Base-by-base conservation (phyloP, 2,329 filamentous ascomycete species). In the Fusarium proliferatum region DNA sequence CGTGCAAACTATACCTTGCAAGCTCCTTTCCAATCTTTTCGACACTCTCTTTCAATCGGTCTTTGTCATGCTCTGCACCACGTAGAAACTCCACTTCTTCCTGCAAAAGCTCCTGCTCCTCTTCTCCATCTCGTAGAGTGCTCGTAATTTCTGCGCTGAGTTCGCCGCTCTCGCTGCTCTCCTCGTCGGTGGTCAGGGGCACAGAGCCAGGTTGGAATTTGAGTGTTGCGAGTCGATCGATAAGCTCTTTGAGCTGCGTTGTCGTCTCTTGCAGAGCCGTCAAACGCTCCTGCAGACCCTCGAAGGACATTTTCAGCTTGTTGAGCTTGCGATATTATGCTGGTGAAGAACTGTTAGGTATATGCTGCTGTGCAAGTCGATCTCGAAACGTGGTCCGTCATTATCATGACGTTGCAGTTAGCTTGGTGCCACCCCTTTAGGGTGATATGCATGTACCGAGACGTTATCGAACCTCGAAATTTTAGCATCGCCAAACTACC, bases 111-210 rank as follows among this genome's bases (percentile, higher is more conserved):
- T 97, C 95, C 73, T 96, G 88, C 67, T 97, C 94, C 71, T 97
- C 94, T 77, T 97, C 92, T 56, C 93, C 89, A 64, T 93, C 91
- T 76, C 94, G 92, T 69, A 98, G 83, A 23, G 89, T 88, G 78
- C 94, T 91, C 74, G 92, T 91, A 72, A 98, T 97, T 81, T 98
- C 95, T 28, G 89, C 87, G 73, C 90, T 90, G 39, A 98, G 88
- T 82, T 97, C 95, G 26, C 91, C 81, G 63, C 92, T 90, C 41
- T 87, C 85, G 70, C 87, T 87, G 67, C 84, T 84, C 56, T 88
- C 88, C 26, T 86, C 85, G 58, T 84, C 83, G 13, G 82, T 80
- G 63, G 82, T 83, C 9, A 89, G 83, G 26, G 88, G 87, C 49
- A 89, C 84, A 4, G 88, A 88, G 21, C 88, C 89, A 9, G 89